A percentile compares a stretch with the other conserved stretches of the same genome.
phyloP scores from a whole-genome alignment of 169 alveolate genomes.

The Plasmodium sp. region DNA sequence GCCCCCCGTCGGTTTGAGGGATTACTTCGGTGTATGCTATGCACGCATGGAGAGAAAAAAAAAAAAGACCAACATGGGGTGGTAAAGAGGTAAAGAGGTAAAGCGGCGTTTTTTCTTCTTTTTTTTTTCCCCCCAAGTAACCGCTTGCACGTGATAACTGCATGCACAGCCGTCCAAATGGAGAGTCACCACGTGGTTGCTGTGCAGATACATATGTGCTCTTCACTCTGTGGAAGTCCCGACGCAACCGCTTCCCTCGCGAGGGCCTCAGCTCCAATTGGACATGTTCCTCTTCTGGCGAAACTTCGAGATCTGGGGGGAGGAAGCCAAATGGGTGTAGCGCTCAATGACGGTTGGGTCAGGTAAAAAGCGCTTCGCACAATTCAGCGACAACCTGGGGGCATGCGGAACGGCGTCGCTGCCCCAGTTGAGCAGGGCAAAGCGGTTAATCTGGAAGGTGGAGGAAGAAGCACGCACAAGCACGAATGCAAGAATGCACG shows the following conservation, averaged over 20 bases:
- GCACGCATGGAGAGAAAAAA: background rate
- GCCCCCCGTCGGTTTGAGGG: background rate
- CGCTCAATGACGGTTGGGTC: background rate
- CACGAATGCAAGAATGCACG: too few relatives aligned
- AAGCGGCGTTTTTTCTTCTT: background rate
- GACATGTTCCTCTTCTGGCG: constrained; percentile 54
- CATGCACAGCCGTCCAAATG: background rate
- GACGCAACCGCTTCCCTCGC: background rate
- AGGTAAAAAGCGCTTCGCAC: background rate
- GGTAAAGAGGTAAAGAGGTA: too few relatives aligned
- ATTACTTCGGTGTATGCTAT: background rate
- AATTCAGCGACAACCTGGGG: background rate
- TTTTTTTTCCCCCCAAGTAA: background rate
- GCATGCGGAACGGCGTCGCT: background rate
- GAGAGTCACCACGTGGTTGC: background rate
- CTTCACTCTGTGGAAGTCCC: background rate
- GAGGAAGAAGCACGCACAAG: background rate
- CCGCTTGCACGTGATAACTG: background rate
- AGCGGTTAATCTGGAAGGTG: background rate
- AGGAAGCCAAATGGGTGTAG: background rate
- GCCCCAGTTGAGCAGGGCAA: background rate
- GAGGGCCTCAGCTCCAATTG: background rate
- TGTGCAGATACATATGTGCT: background rate
- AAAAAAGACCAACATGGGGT: background rate
- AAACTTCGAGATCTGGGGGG: constrained; percentile 47